A percentile compares a stretch with the other conserved stretches of the same genome.
Conservation (phyloP, 164 flowering plant species). For the Sextonia rubra region DNA sequence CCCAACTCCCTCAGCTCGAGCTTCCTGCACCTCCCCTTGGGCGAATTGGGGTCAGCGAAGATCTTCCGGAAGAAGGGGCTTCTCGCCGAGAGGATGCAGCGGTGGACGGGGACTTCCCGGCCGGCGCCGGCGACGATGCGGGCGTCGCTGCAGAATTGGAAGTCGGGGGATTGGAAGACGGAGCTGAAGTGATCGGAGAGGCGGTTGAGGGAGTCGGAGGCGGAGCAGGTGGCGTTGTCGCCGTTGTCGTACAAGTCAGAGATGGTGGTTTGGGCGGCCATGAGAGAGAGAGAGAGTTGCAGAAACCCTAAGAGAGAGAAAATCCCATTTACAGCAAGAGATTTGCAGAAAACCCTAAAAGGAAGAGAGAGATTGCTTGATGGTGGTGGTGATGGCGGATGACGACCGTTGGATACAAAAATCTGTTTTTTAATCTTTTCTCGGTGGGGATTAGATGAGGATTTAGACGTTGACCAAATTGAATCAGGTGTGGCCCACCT, state of each 20-base stretch:
- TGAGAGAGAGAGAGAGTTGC: conserved; percentile 4
- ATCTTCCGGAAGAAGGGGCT: conserved; percentile 47
- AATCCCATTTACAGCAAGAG: not conserved
- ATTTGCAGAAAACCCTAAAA: not conserved
- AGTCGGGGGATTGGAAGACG: conserved; percentile 30
- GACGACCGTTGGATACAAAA: too few species aligned
- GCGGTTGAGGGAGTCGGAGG: conserved; percentile 33
- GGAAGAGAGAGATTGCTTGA: not conserved
- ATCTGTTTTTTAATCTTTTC: too few species aligned
- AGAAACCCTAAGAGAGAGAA: conserved; percentile 9
- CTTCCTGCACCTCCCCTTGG: conserved; percentile 23
- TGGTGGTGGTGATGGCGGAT: not conserved
- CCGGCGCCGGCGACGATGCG: conserved; percentile 26
- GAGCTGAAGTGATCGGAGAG: conserved; percentile 50
- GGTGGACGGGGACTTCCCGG: conserved; percentile 55
- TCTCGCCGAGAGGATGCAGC: conserved; percentile 57
- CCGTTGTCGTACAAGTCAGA: conserved; percentile 62
- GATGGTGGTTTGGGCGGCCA: conserved; percentile 29
- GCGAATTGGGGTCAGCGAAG: conserved; percentile 18
- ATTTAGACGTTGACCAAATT: not conserved
- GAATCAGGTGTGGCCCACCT: not conserved
- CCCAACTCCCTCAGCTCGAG: conserved; percentile 53
- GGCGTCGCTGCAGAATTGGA: conserved; percentile 54
- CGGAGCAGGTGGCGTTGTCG: conserved; percentile 31
- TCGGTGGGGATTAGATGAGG: too few species aligned